These are phyloP conservation scores for Mycena indigotica DNA, from an alignment of 768 basidiomycete genomes.

Conservation along the genomic window DNA sequence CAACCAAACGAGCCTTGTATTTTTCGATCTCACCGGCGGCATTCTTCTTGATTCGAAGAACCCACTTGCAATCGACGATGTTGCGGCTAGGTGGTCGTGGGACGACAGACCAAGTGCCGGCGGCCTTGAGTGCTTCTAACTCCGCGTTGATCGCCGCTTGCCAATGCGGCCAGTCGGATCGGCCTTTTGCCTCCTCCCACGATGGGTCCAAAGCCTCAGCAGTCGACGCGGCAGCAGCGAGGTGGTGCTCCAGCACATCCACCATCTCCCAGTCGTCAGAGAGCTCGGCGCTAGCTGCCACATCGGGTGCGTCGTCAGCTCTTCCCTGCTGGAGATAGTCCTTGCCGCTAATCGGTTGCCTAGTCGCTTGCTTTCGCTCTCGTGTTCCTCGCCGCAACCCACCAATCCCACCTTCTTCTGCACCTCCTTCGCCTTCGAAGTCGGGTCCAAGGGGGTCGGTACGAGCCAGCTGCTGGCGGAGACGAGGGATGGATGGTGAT, in stretches of 20 bases:
- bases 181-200: constrained; percentile 22
- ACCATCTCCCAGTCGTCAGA: constrained; percentile 7
- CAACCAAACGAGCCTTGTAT: constrained; percentile 40
- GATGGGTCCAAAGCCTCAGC: constrained; percentile 24
- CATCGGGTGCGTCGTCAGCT: constrained; percentile 1
- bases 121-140: constrained; percentile 12
- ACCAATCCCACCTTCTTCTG: background rate
- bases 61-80: constrained; percentile 22
- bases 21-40: constrained; percentile 31
- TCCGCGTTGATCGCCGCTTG: constrained; percentile 12
- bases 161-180: constrained; percentile 21
- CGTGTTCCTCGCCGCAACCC: background rate
- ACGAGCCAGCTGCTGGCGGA: background rate
- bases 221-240: constrained; percentile 12
- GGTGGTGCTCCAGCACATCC: constrained; percentile 17
- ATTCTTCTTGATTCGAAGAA: constrained; percentile 24
- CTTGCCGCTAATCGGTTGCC: background rate
- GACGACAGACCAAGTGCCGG: constrained; percentile 27
- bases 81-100: constrained; percentile 26
- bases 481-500: background rate
- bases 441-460: constrained; percentile 1
- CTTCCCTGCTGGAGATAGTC: background rate
- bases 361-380: background rate
- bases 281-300: background rate
- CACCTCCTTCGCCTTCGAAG: background rate